Evolutionary conservation across 306 rosid genomes (phyloP).

Genomic region (Acacia acuminata): DNA sequence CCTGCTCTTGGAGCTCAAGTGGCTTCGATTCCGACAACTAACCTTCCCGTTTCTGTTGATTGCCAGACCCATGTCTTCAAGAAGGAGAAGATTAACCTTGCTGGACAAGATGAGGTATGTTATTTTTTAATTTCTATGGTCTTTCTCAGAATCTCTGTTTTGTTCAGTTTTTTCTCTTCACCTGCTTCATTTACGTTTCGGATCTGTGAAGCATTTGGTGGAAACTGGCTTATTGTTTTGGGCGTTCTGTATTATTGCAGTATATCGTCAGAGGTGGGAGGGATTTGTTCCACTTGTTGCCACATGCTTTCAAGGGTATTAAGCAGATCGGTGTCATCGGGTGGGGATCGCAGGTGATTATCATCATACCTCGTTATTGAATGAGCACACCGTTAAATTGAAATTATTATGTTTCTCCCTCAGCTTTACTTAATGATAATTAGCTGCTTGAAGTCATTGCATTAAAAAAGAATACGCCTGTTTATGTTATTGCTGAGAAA

Average conservation of each 20-base stretch:
- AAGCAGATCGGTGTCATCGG: constrained; percentile 98
- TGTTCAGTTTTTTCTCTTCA: neutral
- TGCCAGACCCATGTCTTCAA: constrained; percentile 78
- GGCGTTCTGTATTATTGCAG: constrained; percentile 41
- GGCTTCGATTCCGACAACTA: constrained; percentile 60
- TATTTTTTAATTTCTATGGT: neutral
- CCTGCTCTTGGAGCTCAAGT: constrained; percentile 67
- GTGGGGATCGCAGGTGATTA: constrained; percentile 96
- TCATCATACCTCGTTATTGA: neutral
- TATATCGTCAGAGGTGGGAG: constrained; percentile 92
- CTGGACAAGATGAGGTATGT: constrained; percentile 83
- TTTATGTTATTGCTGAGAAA: neutral
- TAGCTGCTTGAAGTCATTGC: neutral
- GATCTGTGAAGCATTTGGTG: neutral
- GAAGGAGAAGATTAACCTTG: constrained; percentile 85
- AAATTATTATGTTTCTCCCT: neutral
- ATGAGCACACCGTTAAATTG: neutral
- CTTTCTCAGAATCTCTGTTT: neutral
- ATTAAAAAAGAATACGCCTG: neutral
- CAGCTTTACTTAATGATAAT: neutral
- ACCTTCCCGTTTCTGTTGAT: constrained; percentile 50
- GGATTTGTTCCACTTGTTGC: constrained; percentile 82
- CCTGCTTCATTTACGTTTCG: too few species aligned
- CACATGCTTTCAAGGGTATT: constrained; percentile 86
- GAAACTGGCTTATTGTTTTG: neutral